phyloP scores from a whole-genome alignment of 768 basidiomycete species.

The Pluteus cervinus region DNA sequence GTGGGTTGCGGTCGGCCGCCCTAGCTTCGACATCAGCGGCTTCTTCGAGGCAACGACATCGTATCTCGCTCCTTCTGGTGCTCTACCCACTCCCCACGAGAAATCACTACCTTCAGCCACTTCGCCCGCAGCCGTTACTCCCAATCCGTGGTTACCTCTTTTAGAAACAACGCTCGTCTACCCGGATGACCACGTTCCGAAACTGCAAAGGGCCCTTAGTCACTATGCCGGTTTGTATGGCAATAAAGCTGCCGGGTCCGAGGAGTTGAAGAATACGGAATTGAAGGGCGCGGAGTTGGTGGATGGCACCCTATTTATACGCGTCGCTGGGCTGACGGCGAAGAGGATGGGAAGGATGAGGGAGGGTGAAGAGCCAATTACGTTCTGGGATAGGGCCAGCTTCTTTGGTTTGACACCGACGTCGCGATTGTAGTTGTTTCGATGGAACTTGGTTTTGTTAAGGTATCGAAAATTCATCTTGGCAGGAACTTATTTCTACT shows the following conservation, averaged over 20 bases:
- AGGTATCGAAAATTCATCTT: too few relatives aligned
- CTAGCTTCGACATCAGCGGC: constrained; percentile 34
- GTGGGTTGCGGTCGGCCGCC: constrained; percentile 52
- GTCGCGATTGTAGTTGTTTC: too few relatives aligned
- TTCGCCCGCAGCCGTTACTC: constrained; percentile 28
- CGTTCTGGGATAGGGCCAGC: too few relatives aligned
- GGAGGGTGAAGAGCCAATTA: too few relatives aligned
- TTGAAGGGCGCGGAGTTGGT: constrained; percentile 44
- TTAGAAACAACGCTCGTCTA: constrained; percentile 45
- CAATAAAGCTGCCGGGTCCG: constrained; percentile 18
- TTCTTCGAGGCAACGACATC: constrained; percentile 34
- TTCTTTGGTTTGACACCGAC: too few relatives aligned
- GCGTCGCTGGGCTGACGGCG: constrained; percentile 47
- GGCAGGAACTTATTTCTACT: too few relatives aligned
- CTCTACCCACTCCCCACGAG: constrained; percentile 16
- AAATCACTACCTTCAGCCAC: constrained; percentile 17
- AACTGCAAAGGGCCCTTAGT: constrained; percentile 48
- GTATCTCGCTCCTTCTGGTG: constrained; percentile 12
- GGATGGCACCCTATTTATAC: constrained; percentile 61
- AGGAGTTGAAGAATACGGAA: constrained; percentile 23
- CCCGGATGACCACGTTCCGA: constrained; percentile 45
- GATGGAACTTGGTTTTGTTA: too few relatives aligned
- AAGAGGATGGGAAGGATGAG: constrained; percentile 32
- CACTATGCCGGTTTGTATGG: constrained; percentile 46
- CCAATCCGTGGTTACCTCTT: constrained; percentile 55